Conservation (phyloP, 2,329 filamentous ascomycete genomes). For the Xylaria sp. region DNA sequence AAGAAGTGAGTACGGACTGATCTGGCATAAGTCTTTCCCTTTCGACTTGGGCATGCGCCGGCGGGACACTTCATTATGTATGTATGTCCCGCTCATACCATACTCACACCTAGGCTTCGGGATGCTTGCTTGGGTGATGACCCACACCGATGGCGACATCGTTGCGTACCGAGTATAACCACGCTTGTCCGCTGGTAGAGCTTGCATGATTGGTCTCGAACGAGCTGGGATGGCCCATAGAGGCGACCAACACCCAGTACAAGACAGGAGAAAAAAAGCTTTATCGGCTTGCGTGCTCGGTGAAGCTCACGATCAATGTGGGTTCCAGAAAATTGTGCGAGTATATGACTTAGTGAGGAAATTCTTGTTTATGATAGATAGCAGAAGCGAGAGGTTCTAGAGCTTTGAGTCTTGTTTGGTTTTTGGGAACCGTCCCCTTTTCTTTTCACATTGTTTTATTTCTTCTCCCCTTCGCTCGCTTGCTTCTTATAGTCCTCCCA, state of each 20-base stretch:
- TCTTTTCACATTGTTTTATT: too few species aligned
- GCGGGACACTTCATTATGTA: background rate
- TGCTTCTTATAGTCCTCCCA: constrained; percentile 73
- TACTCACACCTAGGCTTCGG: background rate
- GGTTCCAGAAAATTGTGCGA: constrained; percentile 8
- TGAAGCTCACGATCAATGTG: background rate
- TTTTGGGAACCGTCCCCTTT: too few species aligned
- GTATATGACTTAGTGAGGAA: background rate
- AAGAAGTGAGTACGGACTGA: background rate
- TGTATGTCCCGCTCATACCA: background rate
- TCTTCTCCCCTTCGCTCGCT: constrained; percentile 29
- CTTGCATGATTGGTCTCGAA: constrained; percentile 14
- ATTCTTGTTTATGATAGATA: constrained; percentile 1
- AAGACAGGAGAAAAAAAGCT: background rate
- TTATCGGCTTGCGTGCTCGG: constrained; percentile 18
- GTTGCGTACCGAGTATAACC: constrained; percentile 4
- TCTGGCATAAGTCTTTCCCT: too few species aligned
- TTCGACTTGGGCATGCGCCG: background rate
- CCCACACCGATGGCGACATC: constrained; percentile 33
- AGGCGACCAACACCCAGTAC: background rate
- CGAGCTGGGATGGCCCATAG: background rate
- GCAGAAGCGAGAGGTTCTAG: constrained; percentile 11
- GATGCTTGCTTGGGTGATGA: constrained; percentile 26
- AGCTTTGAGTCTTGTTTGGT: too few species aligned
- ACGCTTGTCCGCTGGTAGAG: constrained; percentile 8